phyloP scores from a whole-genome alignment of 1,284 basidiomycete genomes.

The Ceraceosorus bombacis region DNA sequence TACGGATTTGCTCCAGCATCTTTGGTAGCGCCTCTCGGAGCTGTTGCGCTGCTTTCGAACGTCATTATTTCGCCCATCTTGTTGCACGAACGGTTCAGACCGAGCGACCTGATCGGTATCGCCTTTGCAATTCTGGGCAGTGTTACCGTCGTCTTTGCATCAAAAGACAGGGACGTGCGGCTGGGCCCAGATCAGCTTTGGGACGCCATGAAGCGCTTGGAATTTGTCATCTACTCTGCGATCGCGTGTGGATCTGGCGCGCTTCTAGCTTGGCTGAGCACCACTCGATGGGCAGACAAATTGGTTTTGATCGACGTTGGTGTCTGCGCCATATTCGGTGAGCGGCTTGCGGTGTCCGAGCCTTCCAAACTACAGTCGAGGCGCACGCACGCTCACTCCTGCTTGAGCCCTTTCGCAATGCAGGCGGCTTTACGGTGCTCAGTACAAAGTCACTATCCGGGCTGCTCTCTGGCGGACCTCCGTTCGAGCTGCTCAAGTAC shows the following conservation, averaged over 20 bases:
- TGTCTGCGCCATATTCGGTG: conserved; percentile 76
- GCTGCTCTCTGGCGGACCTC: conserved; percentile 50
- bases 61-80: conserved; percentile 86
- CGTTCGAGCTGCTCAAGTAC: conserved; percentile 28
- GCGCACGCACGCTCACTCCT: neutral
- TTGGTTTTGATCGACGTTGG: conserved; percentile 81
- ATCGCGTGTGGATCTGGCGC: conserved; percentile 18
- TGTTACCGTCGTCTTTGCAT: conserved; percentile 66
- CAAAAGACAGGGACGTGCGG: conserved; percentile 51
- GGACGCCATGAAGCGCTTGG: conserved; percentile 27
- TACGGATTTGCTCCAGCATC: conserved; percentile 84
- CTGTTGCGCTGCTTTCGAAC: conserved; percentile 75
- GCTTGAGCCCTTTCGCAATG: neutral
- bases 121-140: conserved; percentile 42
- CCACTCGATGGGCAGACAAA: conserved; percentile 61
- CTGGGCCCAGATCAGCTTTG: conserved; percentile 32
- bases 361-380: too few species aligned
- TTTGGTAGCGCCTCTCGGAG: conserved; percentile 88
- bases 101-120: conserved; percentile 75
- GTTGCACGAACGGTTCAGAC: conserved; percentile 50
- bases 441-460: conserved; percentile 88
- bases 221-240: conserved; percentile 38
- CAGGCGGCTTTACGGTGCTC: conserved; percentile 86
- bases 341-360: conserved; percentile 20
- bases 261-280: conserved; percentile 23